phyloP scores from a whole-genome alignment of 768 basidiomycete species.

The Gyrodon lividus region DNA sequence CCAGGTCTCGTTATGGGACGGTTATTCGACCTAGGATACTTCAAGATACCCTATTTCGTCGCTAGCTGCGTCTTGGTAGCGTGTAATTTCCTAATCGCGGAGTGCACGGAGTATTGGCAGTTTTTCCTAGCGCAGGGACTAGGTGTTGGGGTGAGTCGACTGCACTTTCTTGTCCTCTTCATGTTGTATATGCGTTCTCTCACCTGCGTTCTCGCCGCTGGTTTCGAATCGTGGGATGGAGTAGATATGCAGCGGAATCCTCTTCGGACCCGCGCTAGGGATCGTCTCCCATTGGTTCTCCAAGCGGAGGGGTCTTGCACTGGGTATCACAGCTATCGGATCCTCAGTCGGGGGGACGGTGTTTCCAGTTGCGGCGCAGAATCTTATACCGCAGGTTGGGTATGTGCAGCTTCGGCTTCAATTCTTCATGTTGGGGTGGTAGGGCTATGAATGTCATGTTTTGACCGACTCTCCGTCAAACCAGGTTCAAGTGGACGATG shows the following conservation, averaged over 20 bases:
- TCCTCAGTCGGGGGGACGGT: conserved; percentile 68
- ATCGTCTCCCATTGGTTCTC: conserved; percentile 76
- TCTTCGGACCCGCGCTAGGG: conserved; percentile 61
- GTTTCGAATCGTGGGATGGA: background rate
- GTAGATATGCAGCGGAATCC: conserved; percentile 47
- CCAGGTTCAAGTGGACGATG: conserved; percentile 78
- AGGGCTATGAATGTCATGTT: background rate
- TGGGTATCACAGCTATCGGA: conserved; percentile 65
- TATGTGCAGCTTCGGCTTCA: conserved; percentile 27
- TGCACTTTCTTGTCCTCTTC: background rate
- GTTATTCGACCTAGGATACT: conserved; percentile 72
- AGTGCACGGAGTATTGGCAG: conserved; percentile 77
- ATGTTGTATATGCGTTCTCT: background rate
- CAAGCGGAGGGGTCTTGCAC: conserved; percentile 49
- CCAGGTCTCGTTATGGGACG: conserved; percentile 65
- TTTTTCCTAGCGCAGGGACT: conserved; percentile 75
- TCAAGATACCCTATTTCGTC: conserved; percentile 47
- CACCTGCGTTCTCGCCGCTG: background rate
- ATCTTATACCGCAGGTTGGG: conserved; percentile 56
- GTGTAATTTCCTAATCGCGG: conserved; percentile 62
- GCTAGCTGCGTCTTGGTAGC: conserved; percentile 51
- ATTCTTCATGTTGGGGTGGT: background rate
- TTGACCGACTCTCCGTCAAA: background rate
- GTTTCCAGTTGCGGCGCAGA: conserved; percentile 60
- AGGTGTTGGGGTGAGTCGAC: conserved; percentile 52